These are phyloP conservation scores for Agaricus subrufescens DNA, from an alignment of 768 basidiomycete genomes.

Conservation along the genomic window DNA sequence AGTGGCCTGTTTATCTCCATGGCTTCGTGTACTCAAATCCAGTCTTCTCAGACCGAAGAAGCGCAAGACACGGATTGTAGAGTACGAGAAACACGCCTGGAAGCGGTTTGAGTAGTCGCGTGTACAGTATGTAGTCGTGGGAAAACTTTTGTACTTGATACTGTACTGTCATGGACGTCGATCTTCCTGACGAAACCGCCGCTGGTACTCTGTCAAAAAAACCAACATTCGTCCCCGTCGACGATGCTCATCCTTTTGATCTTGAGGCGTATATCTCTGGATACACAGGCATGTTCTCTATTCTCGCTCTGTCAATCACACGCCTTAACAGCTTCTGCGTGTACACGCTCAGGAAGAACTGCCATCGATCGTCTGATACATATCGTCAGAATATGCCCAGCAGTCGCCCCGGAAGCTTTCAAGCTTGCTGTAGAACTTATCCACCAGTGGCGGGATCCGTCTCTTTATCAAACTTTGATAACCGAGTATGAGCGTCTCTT, in stretches of 20 bases:
- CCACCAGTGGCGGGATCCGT: conserved; percentile 63
- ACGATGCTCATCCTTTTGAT: conserved; percentile 85
- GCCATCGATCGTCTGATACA: conserved; percentile 70
- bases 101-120: conserved; percentile 55
- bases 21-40: not conserved
- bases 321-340: not conserved
- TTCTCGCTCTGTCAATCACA: not conserved
- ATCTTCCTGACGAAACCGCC: conserved; percentile 28
- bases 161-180: conserved; percentile 35
- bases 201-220: conserved; percentile 16
- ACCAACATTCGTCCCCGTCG: conserved; percentile 41
- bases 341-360: conserved; percentile 51
- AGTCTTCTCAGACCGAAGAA: conserved; percentile 40
- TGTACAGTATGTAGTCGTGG: conserved; percentile 5
- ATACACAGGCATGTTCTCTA: conserved; percentile 57
- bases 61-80: conserved; percentile 46
- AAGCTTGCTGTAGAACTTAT: conserved; percentile 62
- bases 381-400: conserved; percentile 60
- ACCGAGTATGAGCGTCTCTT: conserved; percentile 49
- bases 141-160: conserved; percentile 11
- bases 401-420: conserved; percentile 70
- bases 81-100: conserved; percentile 79
- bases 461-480: conserved; percentile 47
- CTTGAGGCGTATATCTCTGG: conserved; percentile 74
- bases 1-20: conserved; percentile 15